phyloP scores from a whole-genome alignment of 306 rosid genomes.

The Myrica gale region DNA sequence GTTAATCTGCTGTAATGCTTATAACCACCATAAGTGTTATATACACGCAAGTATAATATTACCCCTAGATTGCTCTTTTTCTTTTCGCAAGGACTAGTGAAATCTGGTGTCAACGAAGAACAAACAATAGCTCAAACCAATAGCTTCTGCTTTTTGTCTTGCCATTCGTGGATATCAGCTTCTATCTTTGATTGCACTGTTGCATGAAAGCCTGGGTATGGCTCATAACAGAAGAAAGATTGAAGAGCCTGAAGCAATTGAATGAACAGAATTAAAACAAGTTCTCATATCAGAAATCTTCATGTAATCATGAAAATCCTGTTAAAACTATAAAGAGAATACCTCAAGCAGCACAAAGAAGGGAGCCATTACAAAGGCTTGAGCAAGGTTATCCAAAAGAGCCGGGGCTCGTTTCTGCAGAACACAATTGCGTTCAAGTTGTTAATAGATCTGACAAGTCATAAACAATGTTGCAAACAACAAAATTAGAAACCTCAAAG shows the following conservation, averaged over 20 bases:
- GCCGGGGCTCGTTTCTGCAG: slow-evolving; percentile 79
- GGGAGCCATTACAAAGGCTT: slow-evolving; percentile 85
- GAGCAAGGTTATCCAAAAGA: slow-evolving; percentile 70
- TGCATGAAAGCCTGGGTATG: slow-evolving; percentile 68
- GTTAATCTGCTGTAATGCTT: too few species aligned
- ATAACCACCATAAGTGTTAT: neutral
- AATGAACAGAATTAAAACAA: neutral
- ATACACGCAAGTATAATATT: neutral
- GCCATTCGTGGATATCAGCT: slow-evolving; percentile 51
- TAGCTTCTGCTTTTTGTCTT: slow-evolving; percentile 54
- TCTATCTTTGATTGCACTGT: slow-evolving; percentile 53
- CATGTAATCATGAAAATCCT: neutral
- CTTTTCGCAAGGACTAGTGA: slow-evolving; percentile 13
- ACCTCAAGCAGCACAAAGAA: slow-evolving; percentile 93
- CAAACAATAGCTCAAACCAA: slow-evolving; percentile 31
- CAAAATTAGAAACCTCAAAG: slow-evolving; percentile 51
- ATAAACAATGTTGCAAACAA: slow-evolving; percentile 3
- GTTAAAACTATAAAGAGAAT: neutral
- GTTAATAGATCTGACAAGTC: slow-evolving; percentile 5
- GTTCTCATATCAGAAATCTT: slow-evolving; percentile 12
- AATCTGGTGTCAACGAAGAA: neutral
- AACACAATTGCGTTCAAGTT: slow-evolving; percentile 4
- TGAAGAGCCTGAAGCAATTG: slow-evolving; percentile 56
- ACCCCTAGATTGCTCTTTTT: slow-evolving; percentile 10
- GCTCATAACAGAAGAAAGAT: slow-evolving; percentile 55